A percentile compares a stretch with the other conserved stretches of the same genome.
Conservation (phyloP, 2,329 filamentous ascomycete species). For the Ilyonectria robusta region DNA sequence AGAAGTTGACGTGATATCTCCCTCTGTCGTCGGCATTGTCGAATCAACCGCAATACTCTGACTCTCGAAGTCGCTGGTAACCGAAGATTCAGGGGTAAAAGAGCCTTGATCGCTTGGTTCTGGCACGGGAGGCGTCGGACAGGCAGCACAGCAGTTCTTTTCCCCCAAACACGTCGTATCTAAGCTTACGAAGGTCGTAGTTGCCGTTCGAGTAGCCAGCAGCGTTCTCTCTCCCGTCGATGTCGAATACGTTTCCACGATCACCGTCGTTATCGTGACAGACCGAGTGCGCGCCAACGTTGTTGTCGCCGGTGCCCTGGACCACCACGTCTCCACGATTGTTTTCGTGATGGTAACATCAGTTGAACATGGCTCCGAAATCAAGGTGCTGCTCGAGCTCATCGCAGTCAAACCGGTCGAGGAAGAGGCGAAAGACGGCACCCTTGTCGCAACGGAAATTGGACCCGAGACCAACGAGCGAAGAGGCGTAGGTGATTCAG, state of each 20-base stretch:
- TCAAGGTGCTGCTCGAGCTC: neutral
- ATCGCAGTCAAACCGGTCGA: neutral
- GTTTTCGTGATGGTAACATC: constrained; percentile 46
- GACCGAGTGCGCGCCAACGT: constrained; percentile 40
- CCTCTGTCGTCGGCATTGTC: constrained; percentile 19
- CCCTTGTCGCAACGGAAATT: constrained; percentile 25
- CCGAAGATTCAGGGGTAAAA: neutral
- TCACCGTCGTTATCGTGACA: constrained; percentile 40
- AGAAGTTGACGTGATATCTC: constrained; percentile 36
- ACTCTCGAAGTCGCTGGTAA: neutral
- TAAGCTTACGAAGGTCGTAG: constrained; percentile 39
- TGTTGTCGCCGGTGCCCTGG: constrained; percentile 32
- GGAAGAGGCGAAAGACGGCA: constrained; percentile 21
- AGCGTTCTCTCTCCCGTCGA: constrained; percentile 41
- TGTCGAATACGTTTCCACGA: constrained; percentile 47
- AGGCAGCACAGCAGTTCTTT: constrained; percentile 39
- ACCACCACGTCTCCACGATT: constrained; percentile 44
- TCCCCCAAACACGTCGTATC: constrained; percentile 33
- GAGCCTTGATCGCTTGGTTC: neutral
- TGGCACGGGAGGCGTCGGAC: constrained; percentile 16
- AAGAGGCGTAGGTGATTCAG: neutral
- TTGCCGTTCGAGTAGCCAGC: constrained; percentile 39
- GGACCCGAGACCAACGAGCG: constrained; percentile 6
- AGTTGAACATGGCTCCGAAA: constrained; percentile 40
- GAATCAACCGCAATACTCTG: neutral